phyloP scores from a whole-genome alignment of 2,329 filamentous ascomycete species.

The Magnaporthales sp. region DNA sequence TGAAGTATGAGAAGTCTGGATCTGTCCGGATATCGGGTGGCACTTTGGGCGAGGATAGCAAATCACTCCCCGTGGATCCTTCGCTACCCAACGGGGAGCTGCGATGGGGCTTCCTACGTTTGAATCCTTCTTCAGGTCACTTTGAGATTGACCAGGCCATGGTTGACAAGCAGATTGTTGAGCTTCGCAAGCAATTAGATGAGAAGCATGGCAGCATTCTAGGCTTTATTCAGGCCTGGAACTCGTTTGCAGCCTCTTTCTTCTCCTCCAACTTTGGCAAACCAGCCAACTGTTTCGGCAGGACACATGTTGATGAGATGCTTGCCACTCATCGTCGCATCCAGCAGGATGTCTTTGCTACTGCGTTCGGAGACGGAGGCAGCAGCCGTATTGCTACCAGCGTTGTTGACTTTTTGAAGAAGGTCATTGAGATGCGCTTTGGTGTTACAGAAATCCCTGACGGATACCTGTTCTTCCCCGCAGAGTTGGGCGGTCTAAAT shows the following conservation, averaged over 20 bases:
- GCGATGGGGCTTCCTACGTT: constrained; percentile 45
- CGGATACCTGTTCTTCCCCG: constrained; percentile 37
- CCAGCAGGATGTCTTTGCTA: constrained; percentile 36
- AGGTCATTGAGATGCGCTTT: constrained; percentile 43
- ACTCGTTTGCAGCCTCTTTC: constrained; percentile 42
- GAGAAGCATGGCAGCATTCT: constrained; percentile 35
- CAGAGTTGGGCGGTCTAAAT: constrained; percentile 36
- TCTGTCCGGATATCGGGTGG: constrained; percentile 29
- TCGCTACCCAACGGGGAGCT: constrained; percentile 38
- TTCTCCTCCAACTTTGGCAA: constrained; percentile 44
- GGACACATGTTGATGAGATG: constrained; percentile 41
- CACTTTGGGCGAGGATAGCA: constrained; percentile 1
- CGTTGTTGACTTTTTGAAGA: constrained; percentile 47
- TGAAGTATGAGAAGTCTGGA: constrained; percentile 45
- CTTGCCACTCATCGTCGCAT: constrained; percentile 35
- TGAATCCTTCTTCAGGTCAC: constrained; percentile 40
- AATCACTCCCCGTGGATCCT: constrained; percentile 15
- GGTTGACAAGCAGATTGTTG: constrained; percentile 50
- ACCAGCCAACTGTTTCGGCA: constrained; percentile 42
- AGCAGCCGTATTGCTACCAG: constrained; percentile 20
- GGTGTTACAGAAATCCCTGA: constrained; percentile 31
- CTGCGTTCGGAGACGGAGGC: background rate
- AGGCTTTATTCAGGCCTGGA: constrained; percentile 40
- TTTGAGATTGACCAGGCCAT: constrained; percentile 52
- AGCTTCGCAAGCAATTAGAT: constrained; percentile 49